Evolutionary conservation across 176 grass and related monocot species (phyloP), one percentile per base, ranked within the genome.

Genomic region (Themeda triandra): DNA sequence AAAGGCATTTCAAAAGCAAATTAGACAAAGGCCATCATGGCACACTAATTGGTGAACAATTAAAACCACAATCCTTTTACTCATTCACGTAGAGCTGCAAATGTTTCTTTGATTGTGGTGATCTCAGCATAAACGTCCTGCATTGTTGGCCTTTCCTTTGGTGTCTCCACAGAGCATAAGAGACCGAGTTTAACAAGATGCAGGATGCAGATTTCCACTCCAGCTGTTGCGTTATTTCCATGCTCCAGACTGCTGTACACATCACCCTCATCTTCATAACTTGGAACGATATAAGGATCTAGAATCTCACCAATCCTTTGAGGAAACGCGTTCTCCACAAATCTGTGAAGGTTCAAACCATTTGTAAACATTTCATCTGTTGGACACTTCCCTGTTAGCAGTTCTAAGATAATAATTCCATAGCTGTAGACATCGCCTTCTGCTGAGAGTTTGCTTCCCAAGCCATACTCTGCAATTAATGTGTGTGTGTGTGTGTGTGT

Each of bases 341-440:
- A 88, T 25, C 69, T 90, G 24, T 88, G 83, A 74, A 93, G 78
- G 68, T 51, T 91, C 19, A 91, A 41, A 60, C 78, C 88, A 80
- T 90, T 25, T 2, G 74, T 80, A 67, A 93, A 90, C 67, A 86
- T 80, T 13, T 83, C 54, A 66, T 93, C 73, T 3, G 88, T 79
- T 49, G 91, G 91, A 28, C 51, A 31, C 73, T 77, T 90, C 13
- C 68, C 87, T 29, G 84, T 92, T 51, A 93, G 71, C 77, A 90
- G 46, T 83, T 93, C 88, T 25, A 93, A 41, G 51, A 88, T 36
- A 18, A 93, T 67, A 36, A 93, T 68, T 58, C 91, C 91, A 23
- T 85, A 93, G 78, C 82, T 88, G n/a, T 93, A 93, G 31, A 93
- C 74, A 25, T 93, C 91, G 4, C 78, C 85, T 53, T 82, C 63